phyloP scores from a whole-genome alignment of 768 basidiomycete genomes.

The Tulasnella sp. region DNA sequence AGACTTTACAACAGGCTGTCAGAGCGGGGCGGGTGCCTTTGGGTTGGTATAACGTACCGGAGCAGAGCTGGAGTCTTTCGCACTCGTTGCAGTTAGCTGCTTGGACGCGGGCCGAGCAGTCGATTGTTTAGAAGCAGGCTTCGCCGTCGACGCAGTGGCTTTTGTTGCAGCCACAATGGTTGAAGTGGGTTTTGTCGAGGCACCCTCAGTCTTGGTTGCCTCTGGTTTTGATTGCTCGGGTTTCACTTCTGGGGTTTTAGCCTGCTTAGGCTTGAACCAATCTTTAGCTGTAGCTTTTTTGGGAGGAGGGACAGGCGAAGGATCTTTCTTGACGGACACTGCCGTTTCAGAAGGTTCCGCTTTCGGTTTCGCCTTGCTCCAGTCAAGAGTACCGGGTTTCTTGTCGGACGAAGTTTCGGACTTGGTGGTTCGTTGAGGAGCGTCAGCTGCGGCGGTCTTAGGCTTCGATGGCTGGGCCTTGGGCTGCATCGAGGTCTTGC shows the following conservation, averaged over 20 bases:
- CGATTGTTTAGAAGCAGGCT: conserved; percentile 20
- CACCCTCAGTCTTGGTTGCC: neutral
- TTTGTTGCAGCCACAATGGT: neutral
- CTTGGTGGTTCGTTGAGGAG: conserved; percentile 28
- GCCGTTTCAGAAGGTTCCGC: conserved; percentile 25
- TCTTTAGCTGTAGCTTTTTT: conserved; percentile 4
- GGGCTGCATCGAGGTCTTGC: neutral
- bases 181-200: neutral
- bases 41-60: neutral
- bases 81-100: neutral
- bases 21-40: neutral
- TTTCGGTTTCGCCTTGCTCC: conserved; percentile 57
- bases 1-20: neutral
- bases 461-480: conserved; percentile 33
- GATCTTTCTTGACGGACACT: conserved; percentile 19
- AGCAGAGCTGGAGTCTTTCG: neutral
- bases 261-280: neutral
- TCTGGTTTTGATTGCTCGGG: neutral
- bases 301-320: conserved; percentile 13
- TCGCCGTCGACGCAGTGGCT: conserved; percentile 4
- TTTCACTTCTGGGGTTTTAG: neutral
- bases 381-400: conserved; percentile 55
- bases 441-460: conserved; percentile 37
- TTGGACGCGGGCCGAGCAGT: conserved; percentile 21
- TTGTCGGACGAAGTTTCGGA: conserved; percentile 20